A percentile compares a stretch with the other conserved stretches of the same genome.
phyloP scores from a whole-genome alignment of 345 rosid genomes.

The Conringia planisiliqua region DNA sequence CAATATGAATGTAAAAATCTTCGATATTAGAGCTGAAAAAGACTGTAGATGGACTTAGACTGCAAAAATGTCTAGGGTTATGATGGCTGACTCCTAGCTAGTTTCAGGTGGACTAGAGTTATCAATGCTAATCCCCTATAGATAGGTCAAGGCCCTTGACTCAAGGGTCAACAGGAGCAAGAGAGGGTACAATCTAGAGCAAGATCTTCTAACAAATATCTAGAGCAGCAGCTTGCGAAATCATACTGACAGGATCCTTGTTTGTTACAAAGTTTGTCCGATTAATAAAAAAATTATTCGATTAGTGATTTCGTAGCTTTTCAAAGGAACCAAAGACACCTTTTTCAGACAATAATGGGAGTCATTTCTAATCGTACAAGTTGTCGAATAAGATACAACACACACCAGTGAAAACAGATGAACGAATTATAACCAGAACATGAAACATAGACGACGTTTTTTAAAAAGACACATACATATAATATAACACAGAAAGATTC shows the following conservation, averaged over 20 bases:
- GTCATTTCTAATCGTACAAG: slow-evolving; percentile 38
- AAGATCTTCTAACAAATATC: not conserved
- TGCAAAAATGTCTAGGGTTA: too few species aligned
- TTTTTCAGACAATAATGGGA: slow-evolving; percentile 34
- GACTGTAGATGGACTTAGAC: too few species aligned
- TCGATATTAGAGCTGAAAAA: too few species aligned
- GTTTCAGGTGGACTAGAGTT: too few species aligned
- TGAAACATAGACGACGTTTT: slow-evolving; percentile 4
- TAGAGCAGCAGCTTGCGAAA: not conserved
- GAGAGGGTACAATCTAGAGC: not conserved
- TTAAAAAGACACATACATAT: slow-evolving; percentile 11
- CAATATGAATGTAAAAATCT: too few species aligned
- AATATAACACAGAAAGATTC: slow-evolving; percentile 21
- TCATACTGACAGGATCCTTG: not conserved
- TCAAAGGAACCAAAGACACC: not conserved
- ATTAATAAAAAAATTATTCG: not conserved
- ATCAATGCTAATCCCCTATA: too few species aligned
- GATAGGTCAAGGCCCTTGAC: too few species aligned
- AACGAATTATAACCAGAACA: slow-evolving; percentile 1
- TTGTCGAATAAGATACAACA: not conserved
- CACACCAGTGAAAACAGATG: not conserved
- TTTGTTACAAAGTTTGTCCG: not conserved
- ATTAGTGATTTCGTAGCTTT: not conserved
- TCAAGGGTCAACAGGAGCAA: too few species aligned
- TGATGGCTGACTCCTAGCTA: too few species aligned